Percentiles rank a stretch among this genome's conserved stretches.
Conservation (phyloP, 306 rosid species). For the Cucurbita ficifolia region DNA sequence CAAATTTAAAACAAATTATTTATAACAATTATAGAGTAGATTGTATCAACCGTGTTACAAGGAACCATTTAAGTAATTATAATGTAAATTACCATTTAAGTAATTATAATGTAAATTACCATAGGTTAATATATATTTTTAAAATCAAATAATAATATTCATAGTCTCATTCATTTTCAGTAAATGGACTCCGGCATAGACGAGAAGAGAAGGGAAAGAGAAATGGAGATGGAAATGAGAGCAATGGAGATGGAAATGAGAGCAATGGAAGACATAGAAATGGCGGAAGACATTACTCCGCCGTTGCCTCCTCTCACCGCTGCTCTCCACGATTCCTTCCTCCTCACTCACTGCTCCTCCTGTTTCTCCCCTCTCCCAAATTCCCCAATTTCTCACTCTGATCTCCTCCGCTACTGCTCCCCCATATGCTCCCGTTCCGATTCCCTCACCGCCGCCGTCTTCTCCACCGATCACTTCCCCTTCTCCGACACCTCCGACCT, state of each 20-base stretch:
- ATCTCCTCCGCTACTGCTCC: constrained; percentile 22
- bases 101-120: too few species aligned
- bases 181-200: too few species aligned
- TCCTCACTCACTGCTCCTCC: constrained; percentile 41
- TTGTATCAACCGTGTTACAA: too few species aligned
- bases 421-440: constrained; percentile 22
- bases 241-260: constrained; percentile 34
- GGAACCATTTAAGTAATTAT: too few species aligned
- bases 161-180: too few species aligned
- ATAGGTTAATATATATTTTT: too few species aligned
- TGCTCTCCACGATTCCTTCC: constrained; percentile 39
- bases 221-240: too few species aligned
- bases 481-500: constrained; percentile 29
- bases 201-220: too few species aligned
- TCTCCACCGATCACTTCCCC: not conserved
- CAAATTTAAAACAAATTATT: too few species aligned
- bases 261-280: constrained; percentile 26
- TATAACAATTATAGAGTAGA: too few species aligned
- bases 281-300: constrained; percentile 37
- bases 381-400: constrained; percentile 8
- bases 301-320: constrained; percentile 30
- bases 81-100: too few species aligned
- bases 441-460: not conserved
- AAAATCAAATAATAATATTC: too few species aligned
- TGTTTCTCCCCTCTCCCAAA: constrained; percentile 33